These are phyloP conservation scores for Talaromyces verruculosus DNA, from an alignment of 2,329 filamentous ascomycete genomes.

Conservation along the genomic window DNA sequence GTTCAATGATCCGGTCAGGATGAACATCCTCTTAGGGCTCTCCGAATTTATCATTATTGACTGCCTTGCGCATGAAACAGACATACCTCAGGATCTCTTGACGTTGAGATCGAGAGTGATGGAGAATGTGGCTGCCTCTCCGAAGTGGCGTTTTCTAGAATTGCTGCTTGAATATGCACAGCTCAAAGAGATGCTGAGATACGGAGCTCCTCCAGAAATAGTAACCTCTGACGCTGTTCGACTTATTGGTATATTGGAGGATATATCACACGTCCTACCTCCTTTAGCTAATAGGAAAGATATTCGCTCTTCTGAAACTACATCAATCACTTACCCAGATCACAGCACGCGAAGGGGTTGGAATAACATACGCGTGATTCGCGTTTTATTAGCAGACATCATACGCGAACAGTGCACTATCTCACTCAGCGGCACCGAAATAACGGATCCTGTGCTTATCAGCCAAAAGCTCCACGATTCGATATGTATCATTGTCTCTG, in stretches of 20 bases:
- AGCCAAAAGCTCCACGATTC: constrained; percentile 6
- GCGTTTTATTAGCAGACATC: constrained; percentile 16
- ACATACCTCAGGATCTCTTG: constrained; percentile 14
- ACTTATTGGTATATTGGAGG: not conserved
- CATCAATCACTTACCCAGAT: constrained; percentile 8
- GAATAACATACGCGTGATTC: constrained; percentile 18
- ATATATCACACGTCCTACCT: not conserved
- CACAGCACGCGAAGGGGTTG: constrained; percentile 17
- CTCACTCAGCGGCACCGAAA: not conserved
- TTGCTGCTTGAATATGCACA: constrained; percentile 15
- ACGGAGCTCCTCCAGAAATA: not conserved
- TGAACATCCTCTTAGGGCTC: constrained; percentile 11
- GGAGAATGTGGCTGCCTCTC: not conserved
- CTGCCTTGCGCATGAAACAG: constrained; percentile 14
- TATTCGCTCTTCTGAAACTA: not conserved
- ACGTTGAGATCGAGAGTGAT: constrained; percentile 1
- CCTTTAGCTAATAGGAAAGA: not conserved
- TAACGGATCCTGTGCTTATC: not conserved
- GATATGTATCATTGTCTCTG: not conserved
- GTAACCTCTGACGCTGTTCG: constrained; percentile 7
- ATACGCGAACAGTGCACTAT: constrained; percentile 16
- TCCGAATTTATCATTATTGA: constrained; percentile 14
- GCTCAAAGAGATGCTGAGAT: constrained; percentile 14
- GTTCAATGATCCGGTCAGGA: constrained; percentile 6
- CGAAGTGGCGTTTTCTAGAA: constrained; percentile 15